Base-by-base conservation (phyloP, 495 filamentous ascomycete species). In the Xylaria sp. region DNA sequence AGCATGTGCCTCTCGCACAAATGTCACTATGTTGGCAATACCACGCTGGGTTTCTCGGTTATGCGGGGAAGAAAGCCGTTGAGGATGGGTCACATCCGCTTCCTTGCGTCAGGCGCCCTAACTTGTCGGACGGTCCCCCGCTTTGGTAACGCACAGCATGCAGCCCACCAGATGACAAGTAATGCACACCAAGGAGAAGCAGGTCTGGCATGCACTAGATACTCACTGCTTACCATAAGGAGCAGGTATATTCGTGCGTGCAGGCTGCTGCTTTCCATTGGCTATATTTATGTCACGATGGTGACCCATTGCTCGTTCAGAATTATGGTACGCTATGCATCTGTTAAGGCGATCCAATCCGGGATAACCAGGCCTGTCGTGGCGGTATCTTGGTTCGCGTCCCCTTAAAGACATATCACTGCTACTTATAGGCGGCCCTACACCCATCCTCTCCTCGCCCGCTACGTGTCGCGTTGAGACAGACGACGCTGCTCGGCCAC, bases 11-110 rank as follows among this genome's bases (percentile, higher is more conserved):
- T 53, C 46, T 66, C 5, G 44, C 37, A 35, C 33, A 14, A n/a
- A 33, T 66, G 29, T 26, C 26, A 66, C 46, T 8, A 29, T 11
- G 5, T 26, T 26, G 40, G 37, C 59, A 29, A 26, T 55, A 55
- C 57, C 4, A 61, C 67, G 26, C 33, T 61, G 43, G 43, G 6
- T 48, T 68, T 44, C 41, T 70, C 68, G 68, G 68, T 63, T 70
- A 57, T 61, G 58, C 68, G 68, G 68, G 44, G 67, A 50, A 19
- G 59, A 70, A 63, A 63, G 68, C 68, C 68, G 68, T 63, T 70
- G 21, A 37, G 35, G 35, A 19, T 53, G 44, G 46, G 58, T 53
- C 43, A 55, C 64, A 50, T 55, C 46, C 63, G n/a, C 46, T 29
- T 9, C 43, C 26, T 35, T 68, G 65, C 37, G 37, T 59, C 66